phyloP scores from a whole-genome alignment of 129 eudicot genomes.

The Flaveria brownii region DNA sequence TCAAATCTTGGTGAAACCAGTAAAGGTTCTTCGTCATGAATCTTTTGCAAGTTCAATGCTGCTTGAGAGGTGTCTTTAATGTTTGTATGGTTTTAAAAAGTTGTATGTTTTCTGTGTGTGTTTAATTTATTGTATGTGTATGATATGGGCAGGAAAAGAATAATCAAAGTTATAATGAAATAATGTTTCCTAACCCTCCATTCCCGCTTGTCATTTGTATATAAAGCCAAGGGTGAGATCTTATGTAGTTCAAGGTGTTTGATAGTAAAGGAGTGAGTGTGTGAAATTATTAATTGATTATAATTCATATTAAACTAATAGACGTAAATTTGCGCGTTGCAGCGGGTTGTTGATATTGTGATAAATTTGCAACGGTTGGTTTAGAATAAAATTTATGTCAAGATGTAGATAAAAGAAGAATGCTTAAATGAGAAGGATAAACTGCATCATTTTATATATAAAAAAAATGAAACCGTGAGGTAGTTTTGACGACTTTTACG shows the following conservation, averaged over 20 bases:
- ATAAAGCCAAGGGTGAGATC: neutral
- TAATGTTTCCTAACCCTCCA: neutral
- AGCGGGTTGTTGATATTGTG: no score
- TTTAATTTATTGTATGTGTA: slow-evolving; percentile 23
- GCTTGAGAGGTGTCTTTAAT: slow-evolving; percentile 53
- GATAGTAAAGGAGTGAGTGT: no score
- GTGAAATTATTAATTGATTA: no score
- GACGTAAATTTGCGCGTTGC: no score
- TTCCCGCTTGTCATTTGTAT: neutral
- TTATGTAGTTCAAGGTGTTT: neutral
- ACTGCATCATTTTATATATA: no score
- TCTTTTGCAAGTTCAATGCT: slow-evolving; percentile 24
- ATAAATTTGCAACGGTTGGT: no score
- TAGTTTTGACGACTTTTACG: no score
- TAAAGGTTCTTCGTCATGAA: slow-evolving; percentile 50
- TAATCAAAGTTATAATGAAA: slow-evolving; percentile 18
- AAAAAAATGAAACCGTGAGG: no score
- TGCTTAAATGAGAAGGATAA: no score
- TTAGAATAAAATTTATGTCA: no score
- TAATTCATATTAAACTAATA: no score
- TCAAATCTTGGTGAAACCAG: slow-evolving; percentile 52
- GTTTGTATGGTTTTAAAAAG: slow-evolving; percentile 20
- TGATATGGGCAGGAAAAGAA: slow-evolving; percentile 39
- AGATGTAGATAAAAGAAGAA: no score
- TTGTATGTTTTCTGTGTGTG: slow-evolving; percentile 24